Conservation (phyloP, 768 basidiomycete genomes). For the Pleurotus giganteus region DNA sequence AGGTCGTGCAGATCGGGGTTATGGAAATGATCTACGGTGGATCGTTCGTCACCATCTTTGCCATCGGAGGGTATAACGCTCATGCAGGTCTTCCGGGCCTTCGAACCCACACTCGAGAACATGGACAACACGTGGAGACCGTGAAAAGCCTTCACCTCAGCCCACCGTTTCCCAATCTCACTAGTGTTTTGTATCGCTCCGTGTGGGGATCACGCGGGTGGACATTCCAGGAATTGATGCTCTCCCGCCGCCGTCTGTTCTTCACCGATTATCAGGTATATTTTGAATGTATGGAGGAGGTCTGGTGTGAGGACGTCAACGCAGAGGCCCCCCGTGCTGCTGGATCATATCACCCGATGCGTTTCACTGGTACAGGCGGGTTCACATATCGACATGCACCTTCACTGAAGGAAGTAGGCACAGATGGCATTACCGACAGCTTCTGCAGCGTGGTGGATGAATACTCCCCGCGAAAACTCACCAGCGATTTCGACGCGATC, state of each 20-base stretch:
- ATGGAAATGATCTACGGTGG: background rate
- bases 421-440: background rate
- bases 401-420: background rate
- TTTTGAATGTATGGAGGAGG: background rate
- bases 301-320: background rate
- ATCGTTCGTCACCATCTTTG: constrained; percentile 1
- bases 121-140: background rate
- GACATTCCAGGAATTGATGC: constrained; percentile 4
- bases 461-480: background rate
- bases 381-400: background rate
- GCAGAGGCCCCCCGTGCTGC: background rate
- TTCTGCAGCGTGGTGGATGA: background rate
- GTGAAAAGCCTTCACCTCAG: background rate
- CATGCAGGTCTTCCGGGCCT: background rate
- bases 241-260: background rate
- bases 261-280: constrained; percentile 2
- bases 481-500: background rate
- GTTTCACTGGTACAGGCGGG: background rate
- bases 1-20: background rate
- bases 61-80: background rate
- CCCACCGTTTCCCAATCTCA: background rate
- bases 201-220: background rate
- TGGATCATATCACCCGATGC: background rate
- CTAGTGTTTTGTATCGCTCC: background rate
- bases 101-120: background rate